Conservation (phyloP, 805 yeast genomes). For the Dipodascus geniculatus region DNA sequence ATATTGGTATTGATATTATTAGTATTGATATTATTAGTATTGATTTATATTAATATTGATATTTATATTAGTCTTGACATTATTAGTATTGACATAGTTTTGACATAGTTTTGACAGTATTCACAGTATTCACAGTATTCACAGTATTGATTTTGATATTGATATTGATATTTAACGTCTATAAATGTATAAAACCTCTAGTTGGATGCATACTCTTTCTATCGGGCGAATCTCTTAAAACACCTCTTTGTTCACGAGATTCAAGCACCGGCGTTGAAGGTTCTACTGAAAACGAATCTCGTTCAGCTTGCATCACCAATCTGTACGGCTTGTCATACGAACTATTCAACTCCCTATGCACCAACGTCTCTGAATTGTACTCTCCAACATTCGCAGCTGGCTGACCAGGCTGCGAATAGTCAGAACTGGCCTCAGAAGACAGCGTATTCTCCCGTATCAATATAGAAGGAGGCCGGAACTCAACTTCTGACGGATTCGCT, state of each 20-base stretch:
- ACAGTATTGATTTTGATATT: background rate
- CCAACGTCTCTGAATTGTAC: too few species aligned
- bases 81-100: background rate
- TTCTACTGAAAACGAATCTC: too few species aligned
- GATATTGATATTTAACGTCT: background rate
- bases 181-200: background rate
- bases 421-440: background rate
- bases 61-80: too few species aligned
- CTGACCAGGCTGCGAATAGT: background rate
- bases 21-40: too few species aligned
- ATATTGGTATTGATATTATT: too few species aligned
- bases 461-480: background rate
- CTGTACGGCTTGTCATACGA: too few species aligned
- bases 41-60: too few species aligned
- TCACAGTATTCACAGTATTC: too few species aligned
- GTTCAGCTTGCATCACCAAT: too few species aligned
- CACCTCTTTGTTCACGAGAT: background rate
- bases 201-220: background rate
- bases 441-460: background rate
- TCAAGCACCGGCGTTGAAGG: background rate
- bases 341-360: too few species aligned
- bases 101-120: background rate
- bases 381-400: too few species aligned
- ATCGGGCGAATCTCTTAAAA: background rate
- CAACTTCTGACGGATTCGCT: background rate